phyloP scores from a whole-genome alignment of 176 grass and related monocot species.

The Cenchrus fungigraminus region DNA sequence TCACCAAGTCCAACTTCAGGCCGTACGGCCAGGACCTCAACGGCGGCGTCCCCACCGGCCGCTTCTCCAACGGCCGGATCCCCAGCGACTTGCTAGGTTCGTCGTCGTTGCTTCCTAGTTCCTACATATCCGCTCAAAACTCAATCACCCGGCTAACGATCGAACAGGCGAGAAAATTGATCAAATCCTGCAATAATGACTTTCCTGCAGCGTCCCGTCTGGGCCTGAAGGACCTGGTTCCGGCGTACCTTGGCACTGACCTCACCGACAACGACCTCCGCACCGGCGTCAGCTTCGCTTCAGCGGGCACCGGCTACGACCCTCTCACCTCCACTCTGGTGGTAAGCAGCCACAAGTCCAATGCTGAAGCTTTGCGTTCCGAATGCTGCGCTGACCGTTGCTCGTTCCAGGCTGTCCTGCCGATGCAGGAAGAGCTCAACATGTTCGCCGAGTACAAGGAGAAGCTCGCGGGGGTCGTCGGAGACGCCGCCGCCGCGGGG shows the following conservation, averaged over 20 bases:
- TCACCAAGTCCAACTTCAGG: conserved; percentile 50
- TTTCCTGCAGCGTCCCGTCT: conserved; percentile 37
- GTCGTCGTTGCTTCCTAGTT: neutral
- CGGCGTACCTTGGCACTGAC: conserved; percentile 47
- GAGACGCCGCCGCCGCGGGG: conserved; percentile 29
- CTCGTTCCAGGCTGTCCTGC: conserved; percentile 44
- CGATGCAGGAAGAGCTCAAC: conserved; percentile 56
- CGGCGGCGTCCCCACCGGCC: conserved; percentile 56
- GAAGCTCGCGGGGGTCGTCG: conserved; percentile 32
- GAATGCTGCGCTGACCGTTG: neutral
- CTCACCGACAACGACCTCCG: conserved; percentile 47
- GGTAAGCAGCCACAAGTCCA: conserved; percentile 15
- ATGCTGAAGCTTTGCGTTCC: neutral
- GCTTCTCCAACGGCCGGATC: conserved; percentile 65
- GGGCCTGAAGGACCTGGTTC: conserved; percentile 53
- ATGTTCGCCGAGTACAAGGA: conserved; percentile 60
- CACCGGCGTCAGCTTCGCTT: conserved; percentile 62
- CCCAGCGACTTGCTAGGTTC: conserved; percentile 55
- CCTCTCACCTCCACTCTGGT: conserved; percentile 50
- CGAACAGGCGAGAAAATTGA: neutral
- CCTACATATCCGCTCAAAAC: neutral
- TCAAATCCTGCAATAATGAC: neutral
- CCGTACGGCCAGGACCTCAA: conserved; percentile 59
- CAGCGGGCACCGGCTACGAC: conserved; percentile 49
- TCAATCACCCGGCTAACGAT: neutral